These are phyloP conservation scores for Vigna mungo DNA, from an alignment of 306 rosid species.

Conservation along the genomic window DNA sequence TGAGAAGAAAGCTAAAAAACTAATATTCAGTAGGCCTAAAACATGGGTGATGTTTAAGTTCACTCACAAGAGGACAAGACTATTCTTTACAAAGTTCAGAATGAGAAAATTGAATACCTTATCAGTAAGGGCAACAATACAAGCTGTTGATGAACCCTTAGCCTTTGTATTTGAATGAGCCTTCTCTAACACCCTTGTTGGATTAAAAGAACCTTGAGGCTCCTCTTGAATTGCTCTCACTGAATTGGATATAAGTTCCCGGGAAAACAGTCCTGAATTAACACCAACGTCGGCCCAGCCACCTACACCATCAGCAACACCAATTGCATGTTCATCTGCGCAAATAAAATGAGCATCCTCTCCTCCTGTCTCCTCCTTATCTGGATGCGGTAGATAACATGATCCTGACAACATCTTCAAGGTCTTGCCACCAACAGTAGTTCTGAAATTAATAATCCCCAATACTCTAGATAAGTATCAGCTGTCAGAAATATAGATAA, in stretches of 20 bases:
- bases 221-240: slow-evolving; percentile 23
- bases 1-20: not conserved
- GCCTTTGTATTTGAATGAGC: slow-evolving; percentile 21
- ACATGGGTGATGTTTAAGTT: not conserved
- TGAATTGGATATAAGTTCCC: slow-evolving; percentile 23
- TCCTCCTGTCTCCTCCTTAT: slow-evolving; percentile 17
- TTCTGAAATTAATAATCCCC: not conserved
- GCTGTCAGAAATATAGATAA: not conserved
- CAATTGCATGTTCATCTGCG: slow-evolving; percentile 4
- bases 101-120: not conserved
- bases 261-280: slow-evolving; percentile 11
- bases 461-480: not conserved
- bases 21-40: not conserved
- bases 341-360: slow-evolving; percentile 30
- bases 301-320: slow-evolving; percentile 30
- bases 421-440: not conserved
- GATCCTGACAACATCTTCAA: slow-evolving; percentile 23
- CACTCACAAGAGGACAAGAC: not conserved
- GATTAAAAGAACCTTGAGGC: slow-evolving; percentile 10
- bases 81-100: not conserved
- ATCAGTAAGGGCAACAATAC: slow-evolving; percentile 15
- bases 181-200: slow-evolving; percentile 24
- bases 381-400: slow-evolving; percentile 27
- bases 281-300: slow-evolving; percentile 29
- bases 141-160: slow-evolving; percentile 27